Conservation (phyloP, 208 protist species). For the Trypanosomatidae sp. region DNA sequence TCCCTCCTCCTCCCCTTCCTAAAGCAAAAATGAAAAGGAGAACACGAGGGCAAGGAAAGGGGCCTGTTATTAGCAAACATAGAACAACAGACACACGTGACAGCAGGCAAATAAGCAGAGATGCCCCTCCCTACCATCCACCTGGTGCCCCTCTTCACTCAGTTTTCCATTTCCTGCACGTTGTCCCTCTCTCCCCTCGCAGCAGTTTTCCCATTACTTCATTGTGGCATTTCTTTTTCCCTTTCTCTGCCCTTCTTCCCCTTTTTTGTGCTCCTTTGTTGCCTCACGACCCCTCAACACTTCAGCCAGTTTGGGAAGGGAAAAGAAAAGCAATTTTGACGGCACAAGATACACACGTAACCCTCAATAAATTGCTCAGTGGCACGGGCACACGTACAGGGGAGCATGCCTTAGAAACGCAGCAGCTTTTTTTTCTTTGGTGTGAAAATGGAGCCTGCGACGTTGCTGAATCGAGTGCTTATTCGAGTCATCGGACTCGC, state of each 20-base stretch:
- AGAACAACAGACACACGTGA: background rate
- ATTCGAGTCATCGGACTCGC: background rate
- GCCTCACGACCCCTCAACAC: background rate
- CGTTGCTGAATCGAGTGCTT: background rate
- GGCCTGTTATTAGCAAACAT: background rate
- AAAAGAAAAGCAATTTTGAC: background rate
- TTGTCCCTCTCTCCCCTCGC: background rate
- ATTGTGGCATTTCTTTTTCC: background rate
- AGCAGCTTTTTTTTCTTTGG: background rate
- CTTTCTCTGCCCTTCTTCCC: background rate
- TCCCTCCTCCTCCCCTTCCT: no score
- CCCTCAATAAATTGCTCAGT: background rate
- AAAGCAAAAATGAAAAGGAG: background rate
- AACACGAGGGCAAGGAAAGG: background rate
- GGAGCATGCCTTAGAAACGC: background rate
- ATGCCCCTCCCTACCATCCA: background rate
- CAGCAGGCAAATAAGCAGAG: background rate
- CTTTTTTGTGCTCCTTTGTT: background rate
- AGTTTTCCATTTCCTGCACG: background rate
- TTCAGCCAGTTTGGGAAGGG: background rate
- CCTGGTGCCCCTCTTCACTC: background rate
- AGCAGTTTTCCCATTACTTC: background rate
- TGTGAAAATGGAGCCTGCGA: background rate
- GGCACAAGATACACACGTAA: background rate
- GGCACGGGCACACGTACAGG: background rate